phyloP scores from a whole-genome alignment of 129 eudicot species.

The Flaveria robusta region DNA sequence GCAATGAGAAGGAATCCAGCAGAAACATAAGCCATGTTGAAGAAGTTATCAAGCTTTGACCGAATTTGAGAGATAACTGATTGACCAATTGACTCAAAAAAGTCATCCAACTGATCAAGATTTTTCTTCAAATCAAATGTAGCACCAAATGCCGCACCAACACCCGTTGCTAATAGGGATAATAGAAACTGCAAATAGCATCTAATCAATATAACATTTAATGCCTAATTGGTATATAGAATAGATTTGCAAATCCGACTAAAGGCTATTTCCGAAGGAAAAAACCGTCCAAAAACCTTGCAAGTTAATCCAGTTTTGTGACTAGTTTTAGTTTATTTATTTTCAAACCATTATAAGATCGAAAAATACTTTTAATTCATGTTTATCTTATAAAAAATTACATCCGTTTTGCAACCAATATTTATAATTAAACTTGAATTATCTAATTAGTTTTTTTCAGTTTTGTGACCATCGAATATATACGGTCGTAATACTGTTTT shows the following conservation, averaged over 20 bases:
- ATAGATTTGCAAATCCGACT: neutral
- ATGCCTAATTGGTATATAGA: neutral
- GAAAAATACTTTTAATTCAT: too few species aligned
- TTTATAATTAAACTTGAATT: too few species aligned
- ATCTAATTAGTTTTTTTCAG: too few species aligned
- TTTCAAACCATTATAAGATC: too few species aligned
- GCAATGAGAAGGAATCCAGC: slow-evolving; percentile 44
- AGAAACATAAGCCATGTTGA: slow-evolving; percentile 38
- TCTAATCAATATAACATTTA: neutral
- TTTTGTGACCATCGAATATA: too few species aligned
- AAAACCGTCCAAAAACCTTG: too few species aligned
- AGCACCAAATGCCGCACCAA: slow-evolving; percentile 46
- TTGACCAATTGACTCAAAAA: neutral
- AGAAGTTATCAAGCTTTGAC: slow-evolving; percentile 46
- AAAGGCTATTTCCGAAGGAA: too few species aligned
- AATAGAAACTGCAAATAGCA: slow-evolving; percentile 28
- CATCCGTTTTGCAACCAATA: too few species aligned
- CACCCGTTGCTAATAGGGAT: slow-evolving; percentile 39
- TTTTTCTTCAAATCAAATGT: slow-evolving; percentile 36
- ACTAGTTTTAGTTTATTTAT: too few species aligned
- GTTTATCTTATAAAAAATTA: too few species aligned
- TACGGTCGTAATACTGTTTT: too few species aligned
- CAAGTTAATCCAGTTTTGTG: too few species aligned
- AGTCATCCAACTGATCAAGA: slow-evolving; percentile 29
- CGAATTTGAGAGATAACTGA: slow-evolving; percentile 19